These are phyloP conservation scores for Ophiostoma montium DNA, from an alignment of 2,329 filamentous ascomycete genomes.

Conservation along the genomic window DNA sequence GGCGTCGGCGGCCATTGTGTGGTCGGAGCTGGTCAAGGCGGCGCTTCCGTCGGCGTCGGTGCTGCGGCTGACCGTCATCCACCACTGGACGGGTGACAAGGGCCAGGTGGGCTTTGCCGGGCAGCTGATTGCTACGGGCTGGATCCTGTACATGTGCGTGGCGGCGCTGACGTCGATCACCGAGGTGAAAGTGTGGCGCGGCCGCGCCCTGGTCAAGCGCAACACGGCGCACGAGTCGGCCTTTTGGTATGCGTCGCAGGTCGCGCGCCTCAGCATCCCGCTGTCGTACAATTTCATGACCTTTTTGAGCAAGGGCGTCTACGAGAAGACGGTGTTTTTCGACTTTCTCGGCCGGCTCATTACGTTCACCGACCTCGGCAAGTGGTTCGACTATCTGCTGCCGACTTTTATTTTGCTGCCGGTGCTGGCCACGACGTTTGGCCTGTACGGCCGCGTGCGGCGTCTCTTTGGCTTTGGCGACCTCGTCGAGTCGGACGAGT, in stretches of 20 bases:
- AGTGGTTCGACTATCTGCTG: conserved; percentile 78
- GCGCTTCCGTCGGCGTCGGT: conserved; percentile 63
- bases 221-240: conserved; percentile 89
- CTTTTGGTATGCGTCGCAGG: conserved; percentile 89
- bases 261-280: conserved; percentile 83
- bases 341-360: conserved; percentile 72
- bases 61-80: conserved; percentile 52
- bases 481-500: conserved; percentile 57
- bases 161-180: conserved; percentile 78
- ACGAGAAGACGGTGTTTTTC: conserved; percentile 71
- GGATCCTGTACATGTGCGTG: conserved; percentile 93
- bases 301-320: conserved; percentile 61
- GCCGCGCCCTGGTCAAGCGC: conserved; percentile 73
- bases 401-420: conserved; percentile 79
- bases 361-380: conserved; percentile 66
- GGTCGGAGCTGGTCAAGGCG: conserved; percentile 87
- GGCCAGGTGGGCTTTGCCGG: conserved; percentile 74
- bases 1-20: conserved; percentile 73
- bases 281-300: conserved; percentile 95
- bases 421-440: conserved; percentile 74
- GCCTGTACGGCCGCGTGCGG: conserved; percentile 71
- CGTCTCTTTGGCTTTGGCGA: conserved; percentile 63
- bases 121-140: conserved; percentile 69
- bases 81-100: conserved; percentile 56
- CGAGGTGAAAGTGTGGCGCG: conserved; percentile 95